A percentile compares a stretch with the other conserved stretches of the same genome.
These are phyloP conservation scores for Omphalea diandra DNA, from an alignment of 441 rosid genomes.

Conservation along the genomic window DNA sequence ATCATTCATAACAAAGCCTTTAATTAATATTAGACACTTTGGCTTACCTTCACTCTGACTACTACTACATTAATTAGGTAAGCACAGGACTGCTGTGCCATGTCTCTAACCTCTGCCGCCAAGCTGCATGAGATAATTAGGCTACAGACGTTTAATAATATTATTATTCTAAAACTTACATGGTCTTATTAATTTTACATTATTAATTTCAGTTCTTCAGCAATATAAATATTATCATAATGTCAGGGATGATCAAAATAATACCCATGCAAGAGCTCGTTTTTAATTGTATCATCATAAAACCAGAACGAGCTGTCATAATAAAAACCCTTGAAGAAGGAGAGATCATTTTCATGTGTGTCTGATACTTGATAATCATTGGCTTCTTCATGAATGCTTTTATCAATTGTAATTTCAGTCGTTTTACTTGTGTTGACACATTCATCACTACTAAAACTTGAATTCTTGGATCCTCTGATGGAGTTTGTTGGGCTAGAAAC, in stretches of 20 bases:
- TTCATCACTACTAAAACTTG: conserved; percentile 12
- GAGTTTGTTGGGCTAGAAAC: conserved; percentile 25
- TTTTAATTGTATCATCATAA: conserved; percentile 37
- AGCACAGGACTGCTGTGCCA: background rate
- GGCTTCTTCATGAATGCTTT: conserved; percentile 26
- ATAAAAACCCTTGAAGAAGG: conserved; percentile 18
- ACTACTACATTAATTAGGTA: background rate
- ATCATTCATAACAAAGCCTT: background rate
- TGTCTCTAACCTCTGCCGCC: background rate
- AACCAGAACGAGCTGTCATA: conserved; percentile 41
- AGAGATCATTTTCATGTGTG: conserved; percentile 20
- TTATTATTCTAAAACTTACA: too few relatives aligned
- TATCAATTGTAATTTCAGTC: conserved; percentile 13
- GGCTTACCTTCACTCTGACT: background rate
- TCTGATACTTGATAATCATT: conserved; percentile 16
- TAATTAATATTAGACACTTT: background rate
- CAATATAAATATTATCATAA: too few relatives aligned
- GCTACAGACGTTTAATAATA: too few relatives aligned
- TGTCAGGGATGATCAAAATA: conserved; percentile 30
- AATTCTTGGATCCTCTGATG: conserved; percentile 23
- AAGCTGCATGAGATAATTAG: background rate
- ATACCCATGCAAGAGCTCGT: conserved; percentile 41
- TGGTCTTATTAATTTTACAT: too few relatives aligned
- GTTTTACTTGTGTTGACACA: conserved; percentile 15
- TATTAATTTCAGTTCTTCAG: too few relatives aligned